Evolutionary conservation across 2,329 filamentous ascomycete species (phyloP).

Genomic region (Xylariaceae sp.): DNA sequence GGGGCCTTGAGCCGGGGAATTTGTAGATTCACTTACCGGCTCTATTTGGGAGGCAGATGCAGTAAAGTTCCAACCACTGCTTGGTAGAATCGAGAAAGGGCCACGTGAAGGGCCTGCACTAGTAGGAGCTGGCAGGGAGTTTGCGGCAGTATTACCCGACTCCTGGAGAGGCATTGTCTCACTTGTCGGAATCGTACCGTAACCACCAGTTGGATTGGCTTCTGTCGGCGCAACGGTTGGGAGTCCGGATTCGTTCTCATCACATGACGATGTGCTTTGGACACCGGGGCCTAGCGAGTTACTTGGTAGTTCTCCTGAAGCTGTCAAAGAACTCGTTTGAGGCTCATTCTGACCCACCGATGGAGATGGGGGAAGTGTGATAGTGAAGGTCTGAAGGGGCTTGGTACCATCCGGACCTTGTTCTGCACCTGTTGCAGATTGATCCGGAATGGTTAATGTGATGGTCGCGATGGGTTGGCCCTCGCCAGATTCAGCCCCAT

Average conservation of each 20-base stretch:
- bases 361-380: constrained; percentile 24
- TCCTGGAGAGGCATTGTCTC: constrained; percentile 21
- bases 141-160: constrained; percentile 10
- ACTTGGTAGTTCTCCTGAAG: constrained; percentile 12
- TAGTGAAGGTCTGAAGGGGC: constrained; percentile 16
- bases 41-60: constrained; percentile 19
- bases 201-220: constrained; percentile 22
- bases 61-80: constrained; percentile 31
- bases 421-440: constrained; percentile 4
- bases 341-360: neutral
- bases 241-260: too few species aligned
- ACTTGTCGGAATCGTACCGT: constrained; percentile 21
- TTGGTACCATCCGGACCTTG: constrained; percentile 6
- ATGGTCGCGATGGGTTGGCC: constrained; percentile 16
- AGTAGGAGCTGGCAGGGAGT: neutral
- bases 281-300: too few species aligned
- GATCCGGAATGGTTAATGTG: constrained; percentile 15
- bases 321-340: constrained; percentile 2
- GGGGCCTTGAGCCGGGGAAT: constrained; percentile 1
- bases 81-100: constrained; percentile 27
- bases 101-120: constrained; percentile 14
- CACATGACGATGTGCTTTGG: too few species aligned
- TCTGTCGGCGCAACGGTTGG: too few species aligned
- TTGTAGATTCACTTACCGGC: constrained; percentile 17
- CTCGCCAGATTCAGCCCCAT: constrained; percentile 7